A percentile compares a stretch with the other conserved stretches of the same genome.
phyloP scores from a whole-genome alignment of 768 basidiomycete genomes.

The Xanthoconium purpureum region DNA sequence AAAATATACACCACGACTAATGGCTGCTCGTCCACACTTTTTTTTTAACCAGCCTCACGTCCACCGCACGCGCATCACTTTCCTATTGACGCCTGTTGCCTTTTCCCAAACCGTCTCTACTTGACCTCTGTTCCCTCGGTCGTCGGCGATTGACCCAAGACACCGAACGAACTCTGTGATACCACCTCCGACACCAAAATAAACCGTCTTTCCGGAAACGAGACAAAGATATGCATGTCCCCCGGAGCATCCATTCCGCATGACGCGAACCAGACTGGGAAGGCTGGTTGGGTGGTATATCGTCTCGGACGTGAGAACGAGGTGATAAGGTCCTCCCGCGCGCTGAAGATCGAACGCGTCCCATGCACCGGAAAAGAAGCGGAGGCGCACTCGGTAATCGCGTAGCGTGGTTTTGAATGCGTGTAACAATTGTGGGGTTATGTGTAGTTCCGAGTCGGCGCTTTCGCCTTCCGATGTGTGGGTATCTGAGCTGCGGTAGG shows the following conservation, averaged over 20 bases:
- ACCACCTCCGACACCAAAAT: conserved; percentile 95
- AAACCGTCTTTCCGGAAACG: conserved; percentile 87
- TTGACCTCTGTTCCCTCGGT: conserved; percentile 29
- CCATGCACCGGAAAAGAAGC: conserved; percentile 87
- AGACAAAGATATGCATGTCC: conserved; percentile 47
- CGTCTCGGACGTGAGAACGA: conserved; percentile 89
- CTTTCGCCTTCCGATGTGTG: conserved; percentile 21
- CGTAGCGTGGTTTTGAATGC: conserved; percentile 64
- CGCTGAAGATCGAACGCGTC: conserved; percentile 41
- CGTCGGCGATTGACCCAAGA: conserved; percentile 31
- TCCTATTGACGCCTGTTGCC: conserved; percentile 67
- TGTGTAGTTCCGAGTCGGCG: conserved; percentile 52
- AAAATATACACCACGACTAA: background rate
- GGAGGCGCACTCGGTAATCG: conserved; percentile 52
- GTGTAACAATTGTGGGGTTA: conserved; percentile 59
- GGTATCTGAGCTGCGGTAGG: conserved; percentile 38
- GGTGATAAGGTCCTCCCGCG: conserved; percentile 49
- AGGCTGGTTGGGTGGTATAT: conserved; percentile 77
- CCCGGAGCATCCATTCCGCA: conserved; percentile 39
- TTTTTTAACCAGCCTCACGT: background rate
- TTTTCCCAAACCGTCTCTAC: conserved; percentile 65
- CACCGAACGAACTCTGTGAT: conserved; percentile 66
- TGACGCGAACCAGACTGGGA: conserved; percentile 51
- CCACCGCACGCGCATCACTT: conserved; percentile 66
- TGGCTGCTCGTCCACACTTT: background rate